Percentiles rank a stretch among this genome's conserved stretches.
Evolutionary conservation across 2,329 filamentous ascomycete species (phyloP).

Genomic region (Alternaria gaisen): DNA sequence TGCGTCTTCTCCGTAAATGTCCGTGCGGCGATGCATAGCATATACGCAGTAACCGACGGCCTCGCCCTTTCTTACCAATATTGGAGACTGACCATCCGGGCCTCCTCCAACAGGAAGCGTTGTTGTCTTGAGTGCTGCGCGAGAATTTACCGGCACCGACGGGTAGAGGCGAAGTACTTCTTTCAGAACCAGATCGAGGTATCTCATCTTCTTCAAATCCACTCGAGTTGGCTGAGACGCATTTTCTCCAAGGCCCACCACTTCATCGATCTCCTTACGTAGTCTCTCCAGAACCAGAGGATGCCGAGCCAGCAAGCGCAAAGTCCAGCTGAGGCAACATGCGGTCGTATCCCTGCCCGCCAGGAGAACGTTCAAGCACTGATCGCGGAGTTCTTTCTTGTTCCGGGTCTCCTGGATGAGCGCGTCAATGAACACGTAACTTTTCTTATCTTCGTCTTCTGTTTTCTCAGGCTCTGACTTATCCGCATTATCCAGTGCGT

Average conservation of each 20-base stretch:
- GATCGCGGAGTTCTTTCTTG: conserved; percentile 75
- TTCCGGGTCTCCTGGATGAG: conserved; percentile 77
- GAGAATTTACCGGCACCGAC: conserved; percentile 40
- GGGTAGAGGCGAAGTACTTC: conserved; percentile 52
- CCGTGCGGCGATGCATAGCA: conserved; percentile 44
- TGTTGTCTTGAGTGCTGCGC: conserved; percentile 38
- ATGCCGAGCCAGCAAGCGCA: conserved; percentile 55
- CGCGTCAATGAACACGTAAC: conserved; percentile 86
- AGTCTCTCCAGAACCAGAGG: conserved; percentile 40
- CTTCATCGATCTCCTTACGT: conserved; percentile 40
- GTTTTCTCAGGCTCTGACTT: conserved; percentile 15
- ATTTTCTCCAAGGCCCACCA: conserved; percentile 35
- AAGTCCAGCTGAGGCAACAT: conserved; percentile 75
- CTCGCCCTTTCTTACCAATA: conserved; percentile 44
- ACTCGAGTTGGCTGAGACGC: conserved; percentile 29
- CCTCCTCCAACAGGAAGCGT: conserved; percentile 44
- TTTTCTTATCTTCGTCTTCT: conserved; percentile 20
- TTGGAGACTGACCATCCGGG: conserved; percentile 37
- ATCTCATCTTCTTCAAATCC: conserved; percentile 15
- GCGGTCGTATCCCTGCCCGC: conserved; percentile 92
- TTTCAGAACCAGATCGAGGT: conserved; percentile 17
- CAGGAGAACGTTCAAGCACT: conserved; percentile 81
- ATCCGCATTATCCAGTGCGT: conserved; percentile 26
- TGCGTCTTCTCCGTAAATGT: conserved; percentile 50
- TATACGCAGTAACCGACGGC: conserved; percentile 40